These are phyloP conservation scores for Chlamydomonas eustigma DNA, from an alignment of 139 green algal species.

Conservation along the genomic window DNA sequence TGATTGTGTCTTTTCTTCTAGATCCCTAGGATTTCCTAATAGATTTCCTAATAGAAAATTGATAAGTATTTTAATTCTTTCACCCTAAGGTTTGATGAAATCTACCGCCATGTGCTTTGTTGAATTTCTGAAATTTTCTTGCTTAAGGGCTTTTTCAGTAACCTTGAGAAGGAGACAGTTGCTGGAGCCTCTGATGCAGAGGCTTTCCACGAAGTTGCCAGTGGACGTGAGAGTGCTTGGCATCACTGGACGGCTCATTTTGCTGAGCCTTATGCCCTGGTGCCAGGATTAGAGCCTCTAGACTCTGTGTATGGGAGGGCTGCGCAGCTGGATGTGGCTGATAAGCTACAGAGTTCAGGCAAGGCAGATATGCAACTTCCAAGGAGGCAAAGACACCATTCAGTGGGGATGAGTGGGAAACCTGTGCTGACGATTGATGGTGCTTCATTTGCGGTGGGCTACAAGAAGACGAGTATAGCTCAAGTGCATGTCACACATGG, in stretches of 20 bases:
- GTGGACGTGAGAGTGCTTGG: neutral
- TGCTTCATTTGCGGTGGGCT: slow-evolving; percentile 33
- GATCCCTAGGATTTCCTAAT: too few relatives aligned
- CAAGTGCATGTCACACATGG: slow-evolving; percentile 50
- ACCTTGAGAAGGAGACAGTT: neutral
- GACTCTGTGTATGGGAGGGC: slow-evolving; percentile 28
- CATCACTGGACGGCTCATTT: slow-evolving; percentile 38
- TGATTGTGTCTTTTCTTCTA: too few relatives aligned
- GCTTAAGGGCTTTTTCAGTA: neutral
- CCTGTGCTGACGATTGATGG: neutral
- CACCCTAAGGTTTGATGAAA: too few relatives aligned
- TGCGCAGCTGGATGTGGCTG: neutral
- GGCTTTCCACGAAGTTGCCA: neutral
- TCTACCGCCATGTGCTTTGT: too few relatives aligned
- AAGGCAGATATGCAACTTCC: neutral
- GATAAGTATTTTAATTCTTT: too few relatives aligned
- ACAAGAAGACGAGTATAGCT: slow-evolving; percentile 63
- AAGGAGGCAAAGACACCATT: neutral
- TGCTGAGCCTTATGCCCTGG: slow-evolving; percentile 17
- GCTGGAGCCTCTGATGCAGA: neutral
- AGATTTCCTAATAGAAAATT: too few relatives aligned
- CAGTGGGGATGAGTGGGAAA: neutral
- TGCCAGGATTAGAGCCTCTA: slow-evolving; percentile 32
- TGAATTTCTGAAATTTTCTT: too few relatives aligned
- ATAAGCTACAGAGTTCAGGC: neutral